Base-by-base conservation (phyloP, 2,329 filamentous ascomycete species). In the Blastomyces percursus region DNA sequence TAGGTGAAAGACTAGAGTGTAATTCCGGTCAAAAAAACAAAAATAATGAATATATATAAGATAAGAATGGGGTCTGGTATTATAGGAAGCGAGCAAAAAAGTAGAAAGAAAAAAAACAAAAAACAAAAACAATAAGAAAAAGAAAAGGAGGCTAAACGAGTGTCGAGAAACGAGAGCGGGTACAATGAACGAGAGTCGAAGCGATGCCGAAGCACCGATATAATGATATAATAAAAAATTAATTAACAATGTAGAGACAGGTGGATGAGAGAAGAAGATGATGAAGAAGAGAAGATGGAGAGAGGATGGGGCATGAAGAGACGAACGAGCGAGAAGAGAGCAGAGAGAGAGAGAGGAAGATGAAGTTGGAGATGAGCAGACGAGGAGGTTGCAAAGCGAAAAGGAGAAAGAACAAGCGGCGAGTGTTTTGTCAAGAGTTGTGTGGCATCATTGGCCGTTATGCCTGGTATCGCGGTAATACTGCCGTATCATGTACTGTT, bases 1-100 rank as follows among this genome's bases (percentile, higher is more conserved):
- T 78, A 84, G 63, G 73, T 88, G 51, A 51, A 61, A 24, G n/a
- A 9, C 44, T n/a, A 12, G 35, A 38, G 21, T 40, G 30, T 44
- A 56, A 56, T 27, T 27, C 27, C 51, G 38, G 19, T 52, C 38
- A 32, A 61, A 42, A 42, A 61, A 55, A 38, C n/a, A 30, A 48
- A 24, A 40, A 40, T 16, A 44, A 60, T 32, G 27, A 27, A 59
- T 32, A 46, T 59, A 59, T 59, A 27, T 60, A 42, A 32, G 27
- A 40, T n/a, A 27, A 19, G 21, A 61, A 14, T 24, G 21, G 19
- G 51, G 50, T 48, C 32, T 35, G 40, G n/a, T 38, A 55, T 40
- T 46, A 52, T n/a, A 38, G 50, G 19, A 56, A 30, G n/a, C 5
- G 55, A 30, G 19, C 19, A 7, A 54, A 55, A 51, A 24, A 30